Evolutionary conservation across 768 basidiomycete genomes (phyloP).

Genomic region (Termitomyces sp.): DNA sequence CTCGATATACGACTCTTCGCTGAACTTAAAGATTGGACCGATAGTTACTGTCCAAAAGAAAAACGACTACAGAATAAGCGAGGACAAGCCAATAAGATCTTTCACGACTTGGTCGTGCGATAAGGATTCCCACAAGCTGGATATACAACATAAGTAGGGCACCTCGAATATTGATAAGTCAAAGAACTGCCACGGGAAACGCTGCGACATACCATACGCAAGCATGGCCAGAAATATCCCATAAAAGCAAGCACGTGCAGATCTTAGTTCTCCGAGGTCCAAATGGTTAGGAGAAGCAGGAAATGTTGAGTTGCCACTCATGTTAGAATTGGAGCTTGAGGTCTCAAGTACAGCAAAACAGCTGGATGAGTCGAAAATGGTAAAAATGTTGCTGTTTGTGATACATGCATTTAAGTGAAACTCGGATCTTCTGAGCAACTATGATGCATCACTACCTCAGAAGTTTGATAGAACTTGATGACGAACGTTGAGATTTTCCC

Average conservation of each 20-base stretch:
- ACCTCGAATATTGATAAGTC: conserved; percentile 18
- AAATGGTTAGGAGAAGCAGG: background rate
- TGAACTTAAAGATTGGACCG: conserved; percentile 23
- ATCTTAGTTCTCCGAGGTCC: background rate
- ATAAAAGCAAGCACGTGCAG: conserved; percentile 26
- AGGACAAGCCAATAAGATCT: conserved; percentile 27
- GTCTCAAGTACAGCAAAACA: background rate
- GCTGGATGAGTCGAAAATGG: background rate
- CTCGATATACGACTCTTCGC: conserved; percentile 24
- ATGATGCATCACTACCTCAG: background rate
- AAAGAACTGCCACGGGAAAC: background rate
- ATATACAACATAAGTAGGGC: conserved; percentile 33
- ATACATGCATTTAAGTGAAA: background rate
- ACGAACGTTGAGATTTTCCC: background rate
- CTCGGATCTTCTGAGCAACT: background rate
- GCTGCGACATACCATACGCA: conserved; percentile 25
- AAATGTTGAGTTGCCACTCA: background rate
- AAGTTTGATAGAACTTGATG: background rate
- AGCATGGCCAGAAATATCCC: conserved; percentile 26
- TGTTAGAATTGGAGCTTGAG: background rate
- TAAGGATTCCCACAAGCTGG: conserved; percentile 28
- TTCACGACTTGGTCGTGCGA: conserved; percentile 29
- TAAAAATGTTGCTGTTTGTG: background rate
- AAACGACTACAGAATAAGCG: conserved; percentile 24
- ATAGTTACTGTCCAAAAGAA: conserved; percentile 26